These are phyloP conservation scores for Quercus glauca DNA, from an alignment of 306 rosid genomes.

Conservation along the genomic window DNA sequence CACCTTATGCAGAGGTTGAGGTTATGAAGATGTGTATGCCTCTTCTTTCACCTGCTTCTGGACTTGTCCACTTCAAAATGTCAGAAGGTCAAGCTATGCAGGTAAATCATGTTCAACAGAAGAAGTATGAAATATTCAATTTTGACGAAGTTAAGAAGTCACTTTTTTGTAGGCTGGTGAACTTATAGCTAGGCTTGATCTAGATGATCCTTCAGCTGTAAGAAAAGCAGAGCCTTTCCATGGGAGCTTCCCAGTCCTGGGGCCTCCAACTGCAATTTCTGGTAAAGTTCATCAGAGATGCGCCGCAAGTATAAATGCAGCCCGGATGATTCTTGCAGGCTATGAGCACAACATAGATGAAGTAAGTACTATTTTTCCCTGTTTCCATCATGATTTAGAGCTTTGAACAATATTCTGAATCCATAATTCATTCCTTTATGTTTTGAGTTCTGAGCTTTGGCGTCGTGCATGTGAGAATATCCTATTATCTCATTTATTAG, in stretches of 20 bases:
- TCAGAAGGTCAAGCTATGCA: constrained; percentile 99
- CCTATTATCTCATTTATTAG: neutral
- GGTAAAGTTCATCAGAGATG: constrained; percentile 98
- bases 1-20: constrained; percentile 98
- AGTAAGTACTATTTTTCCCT: constrained; percentile 43
- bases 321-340: constrained; percentile 95
- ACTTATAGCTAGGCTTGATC: constrained; percentile 89
- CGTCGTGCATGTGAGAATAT: neutral
- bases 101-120: constrained; percentile 43
- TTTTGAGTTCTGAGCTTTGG: neutral
- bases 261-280: constrained; percentile 87
- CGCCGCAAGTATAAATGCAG: constrained; percentile 80
- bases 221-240: constrained; percentile 88
- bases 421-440: neutral
- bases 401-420: neutral
- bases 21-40: constrained; percentile 99
- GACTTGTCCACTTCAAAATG: constrained; percentile 77
- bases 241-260: constrained; percentile 84
- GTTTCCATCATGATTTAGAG: constrained; percentile 8
- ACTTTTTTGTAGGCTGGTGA: constrained; percentile 73
- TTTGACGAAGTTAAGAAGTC: constrained; percentile 6
- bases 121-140: constrained; percentile 4
- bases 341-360: constrained; percentile 91
- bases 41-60: constrained; percentile 98
- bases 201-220: constrained; percentile 97